A percentile compares a stretch with the other conserved stretches of the same genome.
These are phyloP conservation scores for Osmanthus fragrans DNA, from an alignment of 257 asterid species.

Conservation along the genomic window DNA sequence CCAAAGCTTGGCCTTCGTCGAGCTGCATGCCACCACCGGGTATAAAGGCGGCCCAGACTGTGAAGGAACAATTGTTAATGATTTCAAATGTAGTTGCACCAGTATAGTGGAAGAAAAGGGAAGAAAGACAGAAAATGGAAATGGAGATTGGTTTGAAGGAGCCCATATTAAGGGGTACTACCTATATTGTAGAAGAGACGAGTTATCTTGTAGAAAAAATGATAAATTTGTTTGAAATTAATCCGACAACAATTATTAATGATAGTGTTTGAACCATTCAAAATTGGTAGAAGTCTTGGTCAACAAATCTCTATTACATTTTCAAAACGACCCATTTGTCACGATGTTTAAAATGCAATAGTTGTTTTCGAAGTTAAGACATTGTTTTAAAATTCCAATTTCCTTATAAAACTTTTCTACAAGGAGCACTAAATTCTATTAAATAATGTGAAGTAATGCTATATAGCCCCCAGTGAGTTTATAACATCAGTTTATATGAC, in stretches of 20 bases:
- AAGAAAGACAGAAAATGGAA: slow-evolving; percentile 6
- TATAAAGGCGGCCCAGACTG: slow-evolving; percentile 40
- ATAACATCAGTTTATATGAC: too few relatives aligned
- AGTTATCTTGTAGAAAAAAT: not conserved
- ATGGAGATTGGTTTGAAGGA: not conserved
- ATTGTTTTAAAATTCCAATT: too few relatives aligned
- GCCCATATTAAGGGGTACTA: not conserved
- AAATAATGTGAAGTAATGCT: too few relatives aligned
- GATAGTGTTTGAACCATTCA: not conserved
- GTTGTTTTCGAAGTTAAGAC: too few relatives aligned
- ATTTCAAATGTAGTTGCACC: slow-evolving; percentile 26
- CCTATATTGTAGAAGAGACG: not conserved
- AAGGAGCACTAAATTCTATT: too few relatives aligned
- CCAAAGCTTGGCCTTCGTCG: slow-evolving; percentile 30
- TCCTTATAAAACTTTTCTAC: too few relatives aligned
- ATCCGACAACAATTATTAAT: not conserved
- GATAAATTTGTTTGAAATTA: not conserved
- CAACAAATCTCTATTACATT: not conserved
- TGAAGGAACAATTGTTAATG: slow-evolving; percentile 36
- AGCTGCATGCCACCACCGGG: slow-evolving; percentile 35
- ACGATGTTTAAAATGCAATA: too few relatives aligned
- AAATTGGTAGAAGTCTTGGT: not conserved
- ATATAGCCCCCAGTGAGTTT: too few relatives aligned
- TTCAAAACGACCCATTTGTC: not conserved
- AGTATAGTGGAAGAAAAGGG: slow-evolving; percentile 10